Evolutionary conservation across 768 basidiomycete genomes (phyloP).

Genomic region (Boletus tomentosulus): DNA sequence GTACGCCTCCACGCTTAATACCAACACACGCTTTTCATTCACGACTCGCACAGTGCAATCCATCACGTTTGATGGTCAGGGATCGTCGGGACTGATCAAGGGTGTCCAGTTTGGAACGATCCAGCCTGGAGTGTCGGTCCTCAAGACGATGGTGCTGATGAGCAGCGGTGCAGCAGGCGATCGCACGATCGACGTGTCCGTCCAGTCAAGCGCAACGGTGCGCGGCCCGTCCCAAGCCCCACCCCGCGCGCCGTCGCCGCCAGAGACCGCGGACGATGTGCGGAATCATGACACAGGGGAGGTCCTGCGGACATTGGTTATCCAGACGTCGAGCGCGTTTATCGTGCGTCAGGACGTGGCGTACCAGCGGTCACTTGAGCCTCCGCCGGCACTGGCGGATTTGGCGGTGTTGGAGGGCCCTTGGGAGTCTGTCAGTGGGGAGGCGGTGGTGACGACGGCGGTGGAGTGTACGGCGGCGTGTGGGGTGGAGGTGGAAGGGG

Average conservation of each 20-base stretch:
- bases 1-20: slow-evolving; percentile 36
- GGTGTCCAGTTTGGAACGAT: slow-evolving; percentile 53
- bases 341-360: slow-evolving; percentile 46
- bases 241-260: not conserved
- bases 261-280: not conserved
- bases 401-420: slow-evolving; percentile 49
- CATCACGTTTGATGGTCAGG: slow-evolving; percentile 57
- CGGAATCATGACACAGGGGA: slow-evolving; percentile 42
- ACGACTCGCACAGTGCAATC: slow-evolving; percentile 44
- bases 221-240: not conserved
- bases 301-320: slow-evolving; percentile 57
- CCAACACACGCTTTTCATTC: not conserved
- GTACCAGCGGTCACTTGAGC: slow-evolving; percentile 44
- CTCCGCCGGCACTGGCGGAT: slow-evolving; percentile 48
- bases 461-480: slow-evolving; percentile 56
- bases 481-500: slow-evolving; percentile 47
- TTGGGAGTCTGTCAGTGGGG: slow-evolving; percentile 46
- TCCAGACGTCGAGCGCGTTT: slow-evolving; percentile 67
- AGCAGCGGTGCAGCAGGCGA: slow-evolving; percentile 64
- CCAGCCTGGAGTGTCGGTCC: slow-evolving; percentile 48
- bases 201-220: slow-evolving; percentile 50
- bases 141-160: slow-evolving; percentile 61
- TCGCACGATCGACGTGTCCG: slow-evolving; percentile 75
- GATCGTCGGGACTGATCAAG: slow-evolving; percentile 71
- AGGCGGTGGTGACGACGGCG: slow-evolving; percentile 51